Base-by-base conservation (phyloP, 257 asterid species). In the Anisodus tanguticus region DNA sequence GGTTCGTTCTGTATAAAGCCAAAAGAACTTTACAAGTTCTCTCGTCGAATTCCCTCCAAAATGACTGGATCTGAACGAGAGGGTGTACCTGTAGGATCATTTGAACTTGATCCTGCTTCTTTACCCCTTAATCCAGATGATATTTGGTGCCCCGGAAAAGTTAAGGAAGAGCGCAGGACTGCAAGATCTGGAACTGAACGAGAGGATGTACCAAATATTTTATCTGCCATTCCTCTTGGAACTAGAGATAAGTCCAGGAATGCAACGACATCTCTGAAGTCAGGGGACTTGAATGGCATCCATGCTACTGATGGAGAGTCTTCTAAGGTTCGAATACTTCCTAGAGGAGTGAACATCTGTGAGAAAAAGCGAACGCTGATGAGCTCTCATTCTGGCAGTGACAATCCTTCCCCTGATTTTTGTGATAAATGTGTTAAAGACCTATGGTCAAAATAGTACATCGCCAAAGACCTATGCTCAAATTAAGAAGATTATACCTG, bases 61-160 rank as follows among this genome's bases (percentile, higher is more conserved):
- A 87, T 93, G 98, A 84, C 74, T 3, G 95, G 97, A 37, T 4
- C 86, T 4, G 98, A 95, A 80, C 88, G 88, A 85, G 90, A 69
- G 49, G 95, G 97, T 43, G 97, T 94, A 41, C 97, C 98, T 1
- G 85, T 19, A 67, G 97, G 93, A 80, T 91, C 94, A 8, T 89
- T 91, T 85, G 99, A 96, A 86, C 98, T 96, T 2, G 99, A 96
- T 89, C 94, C 97, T 81, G 93, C 94, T 76, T 63, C 93, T 53
- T 80, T 94, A 51, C 97, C 98, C 80, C 37, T 58, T 53, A 83
- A 89, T 87, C 91, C 88, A 2, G 88, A 89, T 67, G 90, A 88
- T 77, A 81, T 91, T 88, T 88, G 74, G 87, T 89, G 82, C 83
- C 94, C 93, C 57, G 84, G 84, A 10, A 87, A 83, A 71, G 70